phyloP scores from a whole-genome alignment of 1,284 basidiomycete genomes.

The Ganoderma boninense region DNA sequence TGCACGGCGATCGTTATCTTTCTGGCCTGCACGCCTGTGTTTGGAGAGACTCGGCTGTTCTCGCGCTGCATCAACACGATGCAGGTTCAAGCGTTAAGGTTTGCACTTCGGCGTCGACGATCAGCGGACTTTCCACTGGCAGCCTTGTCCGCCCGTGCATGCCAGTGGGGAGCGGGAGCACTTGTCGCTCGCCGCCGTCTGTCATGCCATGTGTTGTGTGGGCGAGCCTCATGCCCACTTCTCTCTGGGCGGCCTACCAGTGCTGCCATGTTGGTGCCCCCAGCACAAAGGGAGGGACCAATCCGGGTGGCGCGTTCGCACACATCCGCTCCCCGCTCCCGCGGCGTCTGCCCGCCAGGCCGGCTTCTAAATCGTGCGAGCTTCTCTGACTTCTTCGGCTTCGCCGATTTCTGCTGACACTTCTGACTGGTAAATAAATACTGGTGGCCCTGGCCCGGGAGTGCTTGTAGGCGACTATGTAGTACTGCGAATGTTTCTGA shows the following conservation, averaged over 20 bases:
- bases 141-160: not conserved
- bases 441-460: not conserved
- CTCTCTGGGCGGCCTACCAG: not conserved
- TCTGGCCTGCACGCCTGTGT: too few species aligned
- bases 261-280: not conserved
- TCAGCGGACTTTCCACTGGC: too few species aligned
- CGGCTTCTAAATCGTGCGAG: not conserved
- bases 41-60: too few species aligned
- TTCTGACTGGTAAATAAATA: not conserved
- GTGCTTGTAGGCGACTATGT: not conserved
- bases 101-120: not conserved
- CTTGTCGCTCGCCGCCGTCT: not conserved
- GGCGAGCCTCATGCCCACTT: not conserved
- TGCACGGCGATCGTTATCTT: too few species aligned
- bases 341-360: not conserved
- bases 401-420: not conserved
- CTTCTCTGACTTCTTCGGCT: not conserved
- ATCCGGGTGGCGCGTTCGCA: not conserved
- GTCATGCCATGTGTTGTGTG: not conserved
- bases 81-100: not conserved
- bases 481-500: not conserved
- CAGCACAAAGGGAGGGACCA: slow-evolving; percentile 1
- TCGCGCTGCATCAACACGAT: too few species aligned
- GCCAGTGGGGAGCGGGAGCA: not conserved
- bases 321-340: not conserved